phyloP scores from a whole-genome alignment of 805 yeast genomes.

The Wickerhamomyces canadensis region DNA sequence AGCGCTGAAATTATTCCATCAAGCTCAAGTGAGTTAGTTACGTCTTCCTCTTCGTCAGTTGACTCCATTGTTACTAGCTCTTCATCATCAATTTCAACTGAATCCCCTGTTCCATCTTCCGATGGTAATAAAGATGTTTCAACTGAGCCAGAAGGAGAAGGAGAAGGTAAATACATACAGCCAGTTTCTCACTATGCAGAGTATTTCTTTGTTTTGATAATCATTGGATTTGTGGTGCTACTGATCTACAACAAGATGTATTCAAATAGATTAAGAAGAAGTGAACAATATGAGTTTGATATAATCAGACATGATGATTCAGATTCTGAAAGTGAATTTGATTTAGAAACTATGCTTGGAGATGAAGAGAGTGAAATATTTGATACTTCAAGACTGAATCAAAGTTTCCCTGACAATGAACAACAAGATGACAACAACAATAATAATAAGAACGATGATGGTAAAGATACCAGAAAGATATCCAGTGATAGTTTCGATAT shows the following conservation, averaged over 20 bases:
- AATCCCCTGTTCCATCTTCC: constrained; percentile 1
- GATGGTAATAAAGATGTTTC: no score
- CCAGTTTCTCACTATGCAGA: constrained; percentile 46
- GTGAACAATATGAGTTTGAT: constrained; percentile 30
- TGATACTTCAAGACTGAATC: constrained; percentile 4
- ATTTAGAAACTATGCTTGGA: constrained; percentile 61
- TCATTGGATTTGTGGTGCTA: constrained; percentile 49
- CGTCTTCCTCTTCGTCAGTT: no score
- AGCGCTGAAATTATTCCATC: constrained; percentile 21
- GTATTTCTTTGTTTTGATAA: constrained; percentile 54
- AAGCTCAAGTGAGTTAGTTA: no score
- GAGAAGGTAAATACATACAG: constrained; percentile 31
- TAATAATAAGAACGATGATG: no score
- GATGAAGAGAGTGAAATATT: constrained; percentile 2
- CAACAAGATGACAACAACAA: no score
- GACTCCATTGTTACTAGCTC: no score
- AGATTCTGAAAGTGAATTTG: constrained; percentile 69
- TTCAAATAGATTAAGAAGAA: constrained; percentile 39
- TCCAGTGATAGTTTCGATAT: constrained; percentile 19
- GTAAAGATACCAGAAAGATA: constrained; percentile 2
- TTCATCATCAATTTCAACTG: constrained; percentile 4
- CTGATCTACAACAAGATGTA: constrained; percentile 35
- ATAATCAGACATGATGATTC: constrained; percentile 43
- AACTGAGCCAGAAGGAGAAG: constrained; percentile 24
- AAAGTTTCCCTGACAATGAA: constrained; percentile 7